A percentile compares a stretch with the other conserved stretches of the same genome.
Conservation (phyloP, 1,284 basidiomycete genomes). For the Leccinum griseonigrum region DNA sequence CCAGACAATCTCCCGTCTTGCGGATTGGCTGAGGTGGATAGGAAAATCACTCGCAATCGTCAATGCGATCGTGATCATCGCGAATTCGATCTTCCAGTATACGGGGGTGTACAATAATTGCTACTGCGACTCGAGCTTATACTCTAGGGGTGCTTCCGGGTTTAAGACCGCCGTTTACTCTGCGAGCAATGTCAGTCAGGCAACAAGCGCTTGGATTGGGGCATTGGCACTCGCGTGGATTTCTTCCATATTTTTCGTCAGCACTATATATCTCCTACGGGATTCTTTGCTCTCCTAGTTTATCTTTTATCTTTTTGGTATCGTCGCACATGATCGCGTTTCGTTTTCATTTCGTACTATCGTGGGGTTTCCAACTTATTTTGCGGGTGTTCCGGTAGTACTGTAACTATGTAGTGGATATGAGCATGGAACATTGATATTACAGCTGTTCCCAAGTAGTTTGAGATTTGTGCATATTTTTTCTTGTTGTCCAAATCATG, state of each 20-base stretch:
- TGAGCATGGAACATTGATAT: too few relatives aligned
- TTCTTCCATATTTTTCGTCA: constrained; percentile 15
- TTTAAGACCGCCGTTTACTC: constrained; percentile 9
- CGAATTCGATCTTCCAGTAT: constrained; percentile 22
- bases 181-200: constrained; percentile 5
- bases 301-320: neutral
- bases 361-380: neutral
- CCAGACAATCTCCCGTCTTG: neutral
- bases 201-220: constrained; percentile 18
- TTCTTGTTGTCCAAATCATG: too few relatives aligned
- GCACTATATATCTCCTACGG: constrained; percentile 19
- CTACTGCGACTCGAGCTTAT: constrained; percentile 22
- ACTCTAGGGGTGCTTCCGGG: constrained; percentile 3
- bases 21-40: constrained; percentile 22
- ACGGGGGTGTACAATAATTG: constrained; percentile 23
- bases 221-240: constrained; percentile 12
- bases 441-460: too few relatives aligned
- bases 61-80: constrained; percentile 22
- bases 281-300: constrained; percentile 11
- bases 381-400: neutral
- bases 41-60: constrained; percentile 24
- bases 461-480: too few relatives aligned
- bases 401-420: neutral
- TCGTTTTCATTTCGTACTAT: neutral
- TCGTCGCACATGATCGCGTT: neutral